Base-by-base conservation (phyloP, 331 rosid species). In the Malus hybrid region DNA sequence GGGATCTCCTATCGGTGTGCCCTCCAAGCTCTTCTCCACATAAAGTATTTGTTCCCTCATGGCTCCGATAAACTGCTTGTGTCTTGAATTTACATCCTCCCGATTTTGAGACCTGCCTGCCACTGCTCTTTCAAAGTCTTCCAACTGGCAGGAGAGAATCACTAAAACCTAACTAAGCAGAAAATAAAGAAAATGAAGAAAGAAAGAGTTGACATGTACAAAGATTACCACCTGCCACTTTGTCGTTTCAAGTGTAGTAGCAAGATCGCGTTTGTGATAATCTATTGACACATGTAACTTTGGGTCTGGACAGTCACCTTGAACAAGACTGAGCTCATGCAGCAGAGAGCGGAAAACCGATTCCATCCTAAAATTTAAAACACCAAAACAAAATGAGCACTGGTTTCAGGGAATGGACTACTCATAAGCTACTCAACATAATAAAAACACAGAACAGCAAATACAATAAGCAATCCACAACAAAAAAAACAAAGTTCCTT, bases 51-150 rank as follows among this genome's bases (percentile, higher is more conserved):
- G 86, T 75, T 83, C 83, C 76, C 83, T 75, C 7, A 83, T 83
- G 22, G 86, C 83, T 67, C 64, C 55, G 48, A 79, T 73, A 76
- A 83, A 83, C 61, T 83, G 81, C 39, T 10, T 71, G 78, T 83
- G 80, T 74, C 83, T 75, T 15, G 81, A 75, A 60, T 29, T 20
- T 64, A 79, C 75, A 32, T 83, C 83, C 36, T 62, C 83, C 76
- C 57, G 48, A 72, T 46, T 66, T 48, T 71, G 78, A 56, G 86
- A 60, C 53, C 73, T 52, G n/a, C 71, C 76, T 42, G 70, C 68
- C 75, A 52, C 83, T 6, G 81, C 86, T 76, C 86, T 79, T 76
- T 79, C 81, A 83, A 83, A 83, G 72, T 83, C 86, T 65, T 83
- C 86, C 86, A 83, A 72, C 86, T 83, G 78, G 74, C 62, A 61